Percentiles rank a stretch among this genome's conserved stretches.
phyloP scores from a whole-genome alignment of 2,329 filamentous ascomycete species.

The Cryphonectria nitschkei region DNA sequence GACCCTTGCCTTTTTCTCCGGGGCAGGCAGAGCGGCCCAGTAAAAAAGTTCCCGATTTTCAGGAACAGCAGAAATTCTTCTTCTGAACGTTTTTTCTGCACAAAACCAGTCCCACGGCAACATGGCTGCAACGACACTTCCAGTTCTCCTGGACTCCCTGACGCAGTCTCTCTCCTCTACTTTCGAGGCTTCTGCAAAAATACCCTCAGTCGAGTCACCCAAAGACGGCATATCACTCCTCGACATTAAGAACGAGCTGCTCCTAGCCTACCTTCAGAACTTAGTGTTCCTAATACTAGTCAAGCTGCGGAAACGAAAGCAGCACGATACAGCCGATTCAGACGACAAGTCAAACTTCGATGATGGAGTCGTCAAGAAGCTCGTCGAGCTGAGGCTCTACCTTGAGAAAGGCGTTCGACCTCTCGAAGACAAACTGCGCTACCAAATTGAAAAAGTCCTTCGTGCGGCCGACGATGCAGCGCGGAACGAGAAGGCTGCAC shows the following conservation, averaged over 20 bases:
- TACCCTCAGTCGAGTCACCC: conserved; percentile 69
- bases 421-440: conserved; percentile 86
- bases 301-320: conserved; percentile 67
- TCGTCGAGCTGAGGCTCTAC: conserved; percentile 90
- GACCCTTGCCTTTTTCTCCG: background rate
- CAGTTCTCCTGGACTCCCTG: conserved; percentile 59
- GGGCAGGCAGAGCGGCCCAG: conserved; percentile 4
- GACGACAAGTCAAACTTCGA: conserved; percentile 50
- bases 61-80: background rate
- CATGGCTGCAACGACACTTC: conserved; percentile 34
- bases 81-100: background rate
- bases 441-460: conserved; percentile 94
- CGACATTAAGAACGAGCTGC: conserved; percentile 95
- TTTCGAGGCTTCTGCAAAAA: conserved; percentile 67
- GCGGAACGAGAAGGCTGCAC: conserved; percentile 45
- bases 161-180: conserved; percentile 65
- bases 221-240: conserved; percentile 90
- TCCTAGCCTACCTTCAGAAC: conserved; percentile 94
- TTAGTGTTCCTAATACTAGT: conserved; percentile 85
- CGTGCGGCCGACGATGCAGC: conserved; percentile 80
- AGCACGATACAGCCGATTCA: conserved; percentile 35
- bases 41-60: conserved; percentile 15
- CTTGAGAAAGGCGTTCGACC: conserved; percentile 91
- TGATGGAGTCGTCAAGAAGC: conserved; percentile 76
- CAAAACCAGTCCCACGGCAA: too few relatives aligned